Conservation (phyloP, 1,139 yeast species). For the Suhomyces terraborum region DNA sequence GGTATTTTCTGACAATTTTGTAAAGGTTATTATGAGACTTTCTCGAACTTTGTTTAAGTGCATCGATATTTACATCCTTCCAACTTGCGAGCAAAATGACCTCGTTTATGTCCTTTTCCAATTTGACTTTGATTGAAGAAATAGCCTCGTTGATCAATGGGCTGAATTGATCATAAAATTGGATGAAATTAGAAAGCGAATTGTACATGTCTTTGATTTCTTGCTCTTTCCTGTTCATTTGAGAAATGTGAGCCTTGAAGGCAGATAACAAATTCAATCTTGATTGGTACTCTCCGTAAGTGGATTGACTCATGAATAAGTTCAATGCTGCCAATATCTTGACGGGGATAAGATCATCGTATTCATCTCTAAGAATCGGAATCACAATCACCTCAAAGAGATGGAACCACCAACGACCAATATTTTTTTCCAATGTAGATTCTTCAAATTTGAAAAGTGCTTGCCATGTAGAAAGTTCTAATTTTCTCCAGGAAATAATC, state of each 20-base stretch:
- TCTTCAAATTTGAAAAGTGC: slow-evolving; percentile 73
- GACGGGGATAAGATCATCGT: slow-evolving; percentile 28
- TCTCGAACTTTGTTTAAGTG: slow-evolving; percentile 89
- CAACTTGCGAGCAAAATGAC: slow-evolving; percentile 89
- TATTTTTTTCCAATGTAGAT: slow-evolving; percentile 42
- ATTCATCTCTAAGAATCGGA: slow-evolving; percentile 43
- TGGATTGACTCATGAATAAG: slow-evolving; percentile 71
- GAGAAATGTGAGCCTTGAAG: slow-evolving; percentile 54
- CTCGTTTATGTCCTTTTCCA: slow-evolving; percentile 82
- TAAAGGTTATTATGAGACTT: slow-evolving; percentile 82
- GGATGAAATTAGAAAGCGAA: slow-evolving; percentile 62
- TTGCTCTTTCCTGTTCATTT: slow-evolving; percentile 13
- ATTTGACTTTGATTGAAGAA: slow-evolving; percentile 44
- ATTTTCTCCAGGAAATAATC: slow-evolving; percentile 86
- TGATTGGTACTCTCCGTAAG: slow-evolving; percentile 68
- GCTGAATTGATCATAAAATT: slow-evolving; percentile 67
- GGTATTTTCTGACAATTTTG: slow-evolving; percentile 81
- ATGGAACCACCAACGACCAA: slow-evolving; percentile 91
- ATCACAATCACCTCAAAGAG: slow-evolving; percentile 74
- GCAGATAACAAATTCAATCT: slow-evolving; percentile 64
- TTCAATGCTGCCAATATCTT: slow-evolving; percentile 70
- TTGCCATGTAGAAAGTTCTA: slow-evolving; percentile 87
- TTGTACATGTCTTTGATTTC: slow-evolving; percentile 24
- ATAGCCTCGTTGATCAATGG: slow-evolving; percentile 51
- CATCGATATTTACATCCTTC: slow-evolving; percentile 95